Conservation (phyloP, 768 basidiomycete genomes). For the Leccinum barrowsii region DNA sequence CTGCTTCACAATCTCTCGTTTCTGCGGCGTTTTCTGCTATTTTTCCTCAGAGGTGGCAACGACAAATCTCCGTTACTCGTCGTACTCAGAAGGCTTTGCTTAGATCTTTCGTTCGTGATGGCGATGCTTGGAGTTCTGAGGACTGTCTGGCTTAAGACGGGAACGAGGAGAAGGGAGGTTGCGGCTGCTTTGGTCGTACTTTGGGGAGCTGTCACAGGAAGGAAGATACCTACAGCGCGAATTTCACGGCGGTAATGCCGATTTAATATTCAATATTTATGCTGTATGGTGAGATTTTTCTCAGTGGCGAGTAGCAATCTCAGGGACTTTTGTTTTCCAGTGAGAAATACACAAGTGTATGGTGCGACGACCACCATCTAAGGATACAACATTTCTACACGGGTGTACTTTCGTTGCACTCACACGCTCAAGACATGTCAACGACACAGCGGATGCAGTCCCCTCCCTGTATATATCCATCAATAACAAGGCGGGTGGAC, state of each 20-base stretch:
- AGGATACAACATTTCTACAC: constrained; percentile 5
- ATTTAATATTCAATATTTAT: constrained; percentile 10
- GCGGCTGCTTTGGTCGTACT: constrained; percentile 58
- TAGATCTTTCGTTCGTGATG: constrained; percentile 75
- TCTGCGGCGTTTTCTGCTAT: constrained; percentile 48
- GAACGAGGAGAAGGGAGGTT: constrained; percentile 67
- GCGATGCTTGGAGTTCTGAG: constrained; percentile 58
- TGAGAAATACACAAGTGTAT: not conserved
- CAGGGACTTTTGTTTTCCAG: not conserved
- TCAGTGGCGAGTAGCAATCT: not conserved
- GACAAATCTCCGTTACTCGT: constrained; percentile 62
- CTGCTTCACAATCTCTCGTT: constrained; percentile 47
- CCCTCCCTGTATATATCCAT: constrained; percentile 43
- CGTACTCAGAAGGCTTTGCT: constrained; percentile 67
- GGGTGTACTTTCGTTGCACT: not conserved
- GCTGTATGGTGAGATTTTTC: constrained; percentile 4
- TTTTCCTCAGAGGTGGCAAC: constrained; percentile 54
- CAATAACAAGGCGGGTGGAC: not conserved
- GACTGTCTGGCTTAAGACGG: constrained; percentile 63
- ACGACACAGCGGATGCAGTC: constrained; percentile 95
- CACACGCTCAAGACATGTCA: constrained; percentile 61
- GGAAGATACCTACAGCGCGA: constrained; percentile 47
- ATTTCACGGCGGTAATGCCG: constrained; percentile 6
- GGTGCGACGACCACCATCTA: not conserved
- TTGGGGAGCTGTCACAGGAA: constrained; percentile 70